Conservation (phyloP, 2,329 filamentous ascomycete genomes). For the Fusarium luffae region DNA sequence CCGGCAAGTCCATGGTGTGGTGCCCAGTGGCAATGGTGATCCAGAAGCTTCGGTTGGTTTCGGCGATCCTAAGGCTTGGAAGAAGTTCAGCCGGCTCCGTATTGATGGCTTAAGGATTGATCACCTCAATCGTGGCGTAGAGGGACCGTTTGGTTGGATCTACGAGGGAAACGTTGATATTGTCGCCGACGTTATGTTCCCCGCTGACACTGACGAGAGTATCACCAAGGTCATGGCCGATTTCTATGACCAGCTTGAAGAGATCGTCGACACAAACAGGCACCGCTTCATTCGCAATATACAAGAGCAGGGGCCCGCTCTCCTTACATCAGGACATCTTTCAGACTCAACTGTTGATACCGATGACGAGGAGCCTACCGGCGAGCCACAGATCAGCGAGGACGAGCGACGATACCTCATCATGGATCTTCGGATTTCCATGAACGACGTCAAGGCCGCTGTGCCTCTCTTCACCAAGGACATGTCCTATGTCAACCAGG, state of each 20-base stretch:
- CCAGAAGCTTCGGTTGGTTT: constrained; percentile 65
- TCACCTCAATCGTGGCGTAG: constrained; percentile 91
- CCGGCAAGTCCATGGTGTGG: constrained; percentile 84
- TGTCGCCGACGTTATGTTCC: constrained; percentile 94
- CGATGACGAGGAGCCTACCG: constrained; percentile 8
- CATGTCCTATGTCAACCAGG: constrained; percentile 95
- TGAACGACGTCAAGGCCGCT: constrained; percentile 93
- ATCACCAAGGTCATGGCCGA: constrained; percentile 96
- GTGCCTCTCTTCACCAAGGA: constrained; percentile 93
- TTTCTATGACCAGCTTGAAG: constrained; percentile 95
- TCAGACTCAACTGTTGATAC: constrained; percentile 45
- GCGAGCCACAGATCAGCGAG: constrained; percentile 42
- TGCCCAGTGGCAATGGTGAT: constrained; percentile 64
- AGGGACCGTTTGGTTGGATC: constrained; percentile 97
- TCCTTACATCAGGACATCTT: constrained; percentile 50
- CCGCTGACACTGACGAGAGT: constrained; percentile 85
- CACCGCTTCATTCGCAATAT: constrained; percentile 69
- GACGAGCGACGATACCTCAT: constrained; percentile 84
- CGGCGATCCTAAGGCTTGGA: constrained; percentile 81
- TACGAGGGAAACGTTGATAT: constrained; percentile 97
- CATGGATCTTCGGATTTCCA: constrained; percentile 93
- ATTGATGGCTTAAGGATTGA: constrained; percentile 96
- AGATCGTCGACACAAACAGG: constrained; percentile 84
- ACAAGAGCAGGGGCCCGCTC: constrained; percentile 43
- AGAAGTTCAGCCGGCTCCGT: constrained; percentile 91